Base-by-base conservation (phyloP, 305 asterid species). In the Fraxinus greggii region DNA sequence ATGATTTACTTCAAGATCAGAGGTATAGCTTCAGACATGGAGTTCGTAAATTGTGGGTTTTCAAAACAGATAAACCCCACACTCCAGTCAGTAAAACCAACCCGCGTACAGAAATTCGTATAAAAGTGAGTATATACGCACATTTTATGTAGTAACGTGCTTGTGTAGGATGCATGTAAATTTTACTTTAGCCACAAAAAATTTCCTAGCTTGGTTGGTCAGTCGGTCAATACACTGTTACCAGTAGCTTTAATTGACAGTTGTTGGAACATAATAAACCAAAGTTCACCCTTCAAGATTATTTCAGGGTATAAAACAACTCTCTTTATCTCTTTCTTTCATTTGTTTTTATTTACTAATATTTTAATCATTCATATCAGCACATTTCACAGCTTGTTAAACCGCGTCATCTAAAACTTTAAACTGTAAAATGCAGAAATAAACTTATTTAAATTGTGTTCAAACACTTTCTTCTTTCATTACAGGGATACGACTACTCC, bases 401-500 rank as follows among this genome's bases (percentile, higher is more conserved):
- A 31, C 42, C 78, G 21, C 8, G 0, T 75, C 19, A 38, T 75
- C 28, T 24, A 26, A 29, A 2, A 76, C 36, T 65, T 13, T 21
- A 56, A 51, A 33, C 8, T 17, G 45, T 6, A 29, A 3, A n/a
- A 1, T 17, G 24, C 24, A 48, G 7, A 21, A n/a, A 51, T 5
- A 51, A 51, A 51, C 24, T 51, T 17, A 17, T 1, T 51, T 17
- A 51, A 17, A 51, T 51, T 51, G 63, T 51, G 24, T 51, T 4
- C 24, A 51, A 51, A 51, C 1, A 17, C 24, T 51, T 17, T 51
- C 9, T 51, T 51, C 7, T n/a, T 51, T 72, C n/a, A 67, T 67
- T 59, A 9, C 31, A 89, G 89, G 92, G 91, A 0, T 84, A 86
- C n/a, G 84, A 86, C 76, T 86, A 89, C 67, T 88, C 92, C 7